A percentile compares a stretch with the other conserved stretches of the same genome.
phyloP scores from a whole-genome alignment of 306 rosid genomes.

The Lathyrus oleraceus region DNA sequence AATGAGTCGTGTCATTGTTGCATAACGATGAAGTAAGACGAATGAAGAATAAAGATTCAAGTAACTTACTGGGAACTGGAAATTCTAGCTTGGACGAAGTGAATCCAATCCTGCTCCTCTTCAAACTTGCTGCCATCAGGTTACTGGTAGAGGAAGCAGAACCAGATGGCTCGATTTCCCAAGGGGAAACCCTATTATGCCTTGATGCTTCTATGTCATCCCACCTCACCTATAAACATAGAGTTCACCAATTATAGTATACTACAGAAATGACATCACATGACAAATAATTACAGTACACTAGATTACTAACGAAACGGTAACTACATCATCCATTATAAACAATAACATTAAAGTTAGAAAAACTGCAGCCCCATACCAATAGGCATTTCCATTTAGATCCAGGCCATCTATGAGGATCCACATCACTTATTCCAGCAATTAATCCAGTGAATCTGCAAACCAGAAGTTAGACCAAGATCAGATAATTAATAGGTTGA shows the following conservation, averaged over 20 bases:
- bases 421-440: conserved; percentile 68
- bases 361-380: conserved; percentile 41
- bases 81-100: conserved; percentile 59
- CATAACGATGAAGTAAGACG: background rate
- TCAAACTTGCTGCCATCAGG: conserved; percentile 69
- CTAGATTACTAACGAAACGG: too few species aligned
- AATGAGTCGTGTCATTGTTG: conserved; percentile 15
- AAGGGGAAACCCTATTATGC: conserved; percentile 94
- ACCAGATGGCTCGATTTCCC: conserved; percentile 94
- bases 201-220: conserved; percentile 68
- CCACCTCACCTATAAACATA: conserved; percentile 83
- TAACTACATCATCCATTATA: background rate
- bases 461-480: conserved; percentile 1
- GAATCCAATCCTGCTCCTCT: conserved; percentile 78
- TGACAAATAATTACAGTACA: background rate
- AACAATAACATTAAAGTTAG: background rate
- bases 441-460: conserved; percentile 77
- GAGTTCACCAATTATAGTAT: background rate
- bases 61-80: conserved; percentile 68
- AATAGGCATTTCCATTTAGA: conserved; percentile 89
- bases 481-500: background rate
- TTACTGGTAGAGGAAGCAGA: conserved; percentile 59
- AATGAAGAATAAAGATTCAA: background rate
- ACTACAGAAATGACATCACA: background rate
- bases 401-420: conserved; percentile 86